Evolutionary conservation across 1,284 basidiomycete genomes (phyloP).

Genomic region (Exobasidium rhododendri): DNA sequence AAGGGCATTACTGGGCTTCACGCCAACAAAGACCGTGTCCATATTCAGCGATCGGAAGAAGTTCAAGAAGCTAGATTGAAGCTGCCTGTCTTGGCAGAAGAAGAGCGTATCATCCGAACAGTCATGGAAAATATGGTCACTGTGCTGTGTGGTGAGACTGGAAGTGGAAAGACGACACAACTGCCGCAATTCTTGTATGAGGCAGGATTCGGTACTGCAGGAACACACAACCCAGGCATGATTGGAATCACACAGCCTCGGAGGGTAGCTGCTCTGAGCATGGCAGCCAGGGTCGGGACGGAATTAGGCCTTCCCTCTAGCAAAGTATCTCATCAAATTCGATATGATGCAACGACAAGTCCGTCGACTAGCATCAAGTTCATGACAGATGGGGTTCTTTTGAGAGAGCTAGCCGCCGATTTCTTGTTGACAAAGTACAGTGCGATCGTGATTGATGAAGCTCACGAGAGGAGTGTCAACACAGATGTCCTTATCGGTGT

Average conservation of each 20-base stretch:
- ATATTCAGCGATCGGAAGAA: constrained; percentile 68
- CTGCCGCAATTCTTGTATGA: constrained; percentile 91
- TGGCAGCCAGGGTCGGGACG: constrained; percentile 83
- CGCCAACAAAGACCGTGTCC: constrained; percentile 59
- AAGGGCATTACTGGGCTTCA: neutral
- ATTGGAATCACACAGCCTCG: constrained; percentile 97
- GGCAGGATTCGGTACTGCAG: constrained; percentile 83
- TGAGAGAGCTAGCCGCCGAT: constrained; percentile 87
- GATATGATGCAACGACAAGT: constrained; percentile 90
- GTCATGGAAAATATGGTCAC: constrained; percentile 77
- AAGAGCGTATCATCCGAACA: constrained; percentile 89
- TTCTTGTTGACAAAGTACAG: constrained; percentile 87
- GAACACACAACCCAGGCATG: constrained; percentile 92
- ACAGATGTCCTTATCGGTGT: constrained; percentile 97
- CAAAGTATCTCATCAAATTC: constrained; percentile 89
- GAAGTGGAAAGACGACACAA: constrained; percentile 97
- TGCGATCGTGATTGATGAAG: constrained; percentile 86
- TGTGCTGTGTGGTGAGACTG: constrained; percentile 79
- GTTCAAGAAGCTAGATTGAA: constrained; percentile 74
- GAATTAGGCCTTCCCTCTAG: constrained; percentile 79
- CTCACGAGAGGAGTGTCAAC: constrained; percentile 96
- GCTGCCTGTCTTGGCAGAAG: constrained; percentile 87
- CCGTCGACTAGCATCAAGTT: constrained; percentile 91
- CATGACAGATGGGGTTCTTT: constrained; percentile 97
- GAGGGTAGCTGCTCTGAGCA: constrained; percentile 92